Evolutionary conservation across 2,329 filamentous ascomycete species (phyloP).

Genomic region (Metarhizium humberi): DNA sequence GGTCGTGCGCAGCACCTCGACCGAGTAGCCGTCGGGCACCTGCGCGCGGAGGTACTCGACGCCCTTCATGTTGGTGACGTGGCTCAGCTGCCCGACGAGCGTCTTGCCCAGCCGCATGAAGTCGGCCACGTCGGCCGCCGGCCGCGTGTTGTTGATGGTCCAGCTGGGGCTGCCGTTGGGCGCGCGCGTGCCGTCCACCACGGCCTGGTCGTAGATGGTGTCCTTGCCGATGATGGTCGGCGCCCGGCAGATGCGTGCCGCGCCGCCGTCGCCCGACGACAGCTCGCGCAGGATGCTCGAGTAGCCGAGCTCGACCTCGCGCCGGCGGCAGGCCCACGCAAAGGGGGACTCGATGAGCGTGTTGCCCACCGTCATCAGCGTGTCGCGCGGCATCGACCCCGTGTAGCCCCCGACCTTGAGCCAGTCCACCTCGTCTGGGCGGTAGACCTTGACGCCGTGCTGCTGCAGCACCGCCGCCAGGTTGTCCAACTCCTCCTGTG

Average conservation of each 20-base stretch:
- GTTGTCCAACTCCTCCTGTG: constrained; percentile 14
- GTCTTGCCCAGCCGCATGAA: constrained; percentile 23
- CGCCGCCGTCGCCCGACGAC: not conserved
- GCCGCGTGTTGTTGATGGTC: constrained; percentile 22
- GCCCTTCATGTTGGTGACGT: constrained; percentile 23
- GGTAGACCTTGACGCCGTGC: constrained; percentile 15
- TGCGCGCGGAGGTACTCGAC: constrained; percentile 17
- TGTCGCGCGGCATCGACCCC: constrained; percentile 23
- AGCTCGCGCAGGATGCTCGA: constrained; percentile 4
- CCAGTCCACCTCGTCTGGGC: constrained; percentile 14
- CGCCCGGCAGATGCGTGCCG: constrained; percentile 7
- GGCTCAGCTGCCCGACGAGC: constrained; percentile 20
- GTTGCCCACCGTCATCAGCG: constrained; percentile 21
- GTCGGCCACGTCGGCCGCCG: constrained; percentile 24
- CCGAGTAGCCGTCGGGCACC: constrained; percentile 17
- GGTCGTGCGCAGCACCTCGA: constrained; percentile 17
- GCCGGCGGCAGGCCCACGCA: constrained; percentile 17
- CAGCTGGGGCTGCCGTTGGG: constrained; percentile 8
- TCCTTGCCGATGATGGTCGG: constrained; percentile 9
- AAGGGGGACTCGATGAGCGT: constrained; percentile 21
- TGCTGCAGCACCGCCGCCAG: constrained; percentile 13
- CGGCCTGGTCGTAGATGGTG: constrained; percentile 12
- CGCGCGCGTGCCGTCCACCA: not conserved
- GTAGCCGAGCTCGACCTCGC: constrained; percentile 15
- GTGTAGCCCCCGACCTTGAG: constrained; percentile 19